Evolutionary conservation across 2,329 filamentous ascomycete species (phyloP), one percentile per base, ranked within the genome.

Genomic region (Ascochyta pisi): DNA sequence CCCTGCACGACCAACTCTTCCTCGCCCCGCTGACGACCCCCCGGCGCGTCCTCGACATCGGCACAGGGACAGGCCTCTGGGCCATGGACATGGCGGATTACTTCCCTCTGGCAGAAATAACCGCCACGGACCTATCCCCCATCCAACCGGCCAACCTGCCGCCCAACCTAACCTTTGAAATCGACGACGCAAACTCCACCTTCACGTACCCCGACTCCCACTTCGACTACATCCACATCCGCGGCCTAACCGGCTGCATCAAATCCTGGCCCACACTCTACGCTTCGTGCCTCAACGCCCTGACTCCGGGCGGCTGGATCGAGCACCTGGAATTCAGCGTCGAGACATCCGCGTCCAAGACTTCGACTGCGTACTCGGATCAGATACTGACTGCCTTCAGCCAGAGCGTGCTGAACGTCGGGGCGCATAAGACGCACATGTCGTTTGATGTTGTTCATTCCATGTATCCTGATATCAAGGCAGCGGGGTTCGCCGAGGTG

Each of bases 151-250:
- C 63, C 13, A 67, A 60, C 37, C 68, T 75, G 3, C 75, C 77
- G 5, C 71, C 76, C 2, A 81, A 81, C 61, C 70, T 78, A 50
- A 68, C 66, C 26, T 81, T 80, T 64, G 76, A 80, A 61, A 74
- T 81, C 60, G 78, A 81, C 62, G 79, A 81, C 64, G 69, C 73
- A 22, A 71, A 66, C 60, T 65, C 63, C 42, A 67, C 76, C 42
- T 80, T 79, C 77, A 73, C 73, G 7, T 80, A 77, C 59, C 71
- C 73, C 1, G 49, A 64, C 8, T 54, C 69, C 40, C 62, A 68
- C 42, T 78, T 78, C 60, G 75, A 77, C 57, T 71, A 76, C 31
- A 70, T 78, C 31, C 75, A 78, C 57, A 69, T 76, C 9, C 68
- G 77, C 16, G 69, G 69, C n/a, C 67, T 81, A 39, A 73, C 75